Conservation (phyloP, 2,329 filamentous ascomycete species). For the Mycosphaerella arachidis region DNA sequence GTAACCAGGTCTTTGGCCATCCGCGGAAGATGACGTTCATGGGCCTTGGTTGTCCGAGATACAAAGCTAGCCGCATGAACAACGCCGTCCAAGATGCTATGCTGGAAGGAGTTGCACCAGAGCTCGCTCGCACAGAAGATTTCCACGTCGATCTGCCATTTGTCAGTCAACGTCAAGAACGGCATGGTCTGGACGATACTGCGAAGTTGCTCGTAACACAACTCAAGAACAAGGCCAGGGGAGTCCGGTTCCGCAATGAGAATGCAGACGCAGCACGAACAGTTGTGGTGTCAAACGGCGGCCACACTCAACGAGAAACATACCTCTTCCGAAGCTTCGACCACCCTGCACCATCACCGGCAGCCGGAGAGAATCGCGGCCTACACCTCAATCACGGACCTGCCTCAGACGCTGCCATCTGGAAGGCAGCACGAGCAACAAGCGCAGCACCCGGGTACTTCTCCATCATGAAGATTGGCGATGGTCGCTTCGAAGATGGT, state of each 20-base stretch:
- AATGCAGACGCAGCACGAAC: conserved; percentile 5
- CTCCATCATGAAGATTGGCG: conserved; percentile 4
- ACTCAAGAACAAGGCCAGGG: background rate
- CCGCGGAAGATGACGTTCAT: conserved; percentile 1
- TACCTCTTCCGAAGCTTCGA: background rate
- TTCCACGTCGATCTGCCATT: background rate
- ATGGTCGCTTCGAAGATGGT: conserved; percentile 11
- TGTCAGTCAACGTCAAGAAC: background rate
- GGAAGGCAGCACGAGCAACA: conserved; percentile 17
- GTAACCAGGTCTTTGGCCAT: conserved; percentile 15
- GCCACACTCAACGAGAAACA: background rate
- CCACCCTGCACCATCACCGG: background rate
- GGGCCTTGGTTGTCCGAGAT: conserved; percentile 7
- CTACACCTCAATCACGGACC: conserved; percentile 9
- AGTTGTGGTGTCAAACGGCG: background rate
- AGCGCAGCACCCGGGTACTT: conserved; percentile 20
- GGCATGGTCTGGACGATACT: background rate
- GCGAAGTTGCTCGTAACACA: background rate
- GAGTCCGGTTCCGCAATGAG: conserved; percentile 5
- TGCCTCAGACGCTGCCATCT: conserved; percentile 12
- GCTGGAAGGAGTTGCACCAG: background rate
- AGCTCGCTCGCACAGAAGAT: background rate
- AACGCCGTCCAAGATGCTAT: conserved; percentile 7
- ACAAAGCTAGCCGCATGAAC: conserved; percentile 10
- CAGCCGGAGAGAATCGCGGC: background rate